A percentile compares a stretch with the other conserved stretches of the same genome.
Evolutionary conservation across 1,284 basidiomycete genomes (phyloP).

Genomic region (Leucoagaricus sp.): DNA sequence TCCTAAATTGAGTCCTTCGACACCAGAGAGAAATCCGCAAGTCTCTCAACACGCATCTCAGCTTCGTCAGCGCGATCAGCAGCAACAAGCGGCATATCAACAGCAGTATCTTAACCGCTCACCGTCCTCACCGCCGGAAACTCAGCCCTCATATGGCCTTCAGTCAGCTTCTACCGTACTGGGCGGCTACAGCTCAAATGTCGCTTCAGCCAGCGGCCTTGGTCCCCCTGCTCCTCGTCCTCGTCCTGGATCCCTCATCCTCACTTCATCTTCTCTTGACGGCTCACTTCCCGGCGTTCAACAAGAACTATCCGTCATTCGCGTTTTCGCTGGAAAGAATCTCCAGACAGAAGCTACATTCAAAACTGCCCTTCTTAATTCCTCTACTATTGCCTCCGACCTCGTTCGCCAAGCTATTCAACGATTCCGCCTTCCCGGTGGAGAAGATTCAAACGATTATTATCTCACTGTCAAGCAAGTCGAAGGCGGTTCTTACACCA

Average conservation of each 20-base stretch:
- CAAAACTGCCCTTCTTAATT: slow-evolving; percentile 94
- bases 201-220: slow-evolving; percentile 43
- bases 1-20: slow-evolving; percentile 27
- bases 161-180: slow-evolving; percentile 64
- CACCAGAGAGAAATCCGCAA: slow-evolving; percentile 32
- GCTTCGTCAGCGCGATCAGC: slow-evolving; percentile 55
- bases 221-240: slow-evolving; percentile 52
- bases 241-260: slow-evolving; percentile 74
- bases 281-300: slow-evolving; percentile 59
- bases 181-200: slow-evolving; percentile 9
- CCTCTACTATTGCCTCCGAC: slow-evolving; percentile 81
- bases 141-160: slow-evolving; percentile 67
- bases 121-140: slow-evolving; percentile 73
- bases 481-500: slow-evolving; percentile 77
- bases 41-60: slow-evolving; percentile 33
- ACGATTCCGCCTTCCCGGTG: slow-evolving; percentile 80
- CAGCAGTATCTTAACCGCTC: slow-evolving; percentile 86
- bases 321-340: slow-evolving; percentile 90
- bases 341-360: slow-evolving; percentile 93
- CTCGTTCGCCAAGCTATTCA: slow-evolving; percentile 92
- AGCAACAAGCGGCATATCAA: slow-evolving; percentile 87
- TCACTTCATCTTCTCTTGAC: slow-evolving; percentile 58
- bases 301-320: slow-evolving; percentile 90
- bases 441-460: slow-evolving; percentile 70
- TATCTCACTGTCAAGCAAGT: slow-evolving; percentile 92